Percentiles rank a stretch among this genome's conserved stretches.
These are phyloP conservation scores for Talaromyces sp. DNA, from an alignment of 2,329 filamentous ascomycete genomes.

Conservation along the genomic window DNA sequence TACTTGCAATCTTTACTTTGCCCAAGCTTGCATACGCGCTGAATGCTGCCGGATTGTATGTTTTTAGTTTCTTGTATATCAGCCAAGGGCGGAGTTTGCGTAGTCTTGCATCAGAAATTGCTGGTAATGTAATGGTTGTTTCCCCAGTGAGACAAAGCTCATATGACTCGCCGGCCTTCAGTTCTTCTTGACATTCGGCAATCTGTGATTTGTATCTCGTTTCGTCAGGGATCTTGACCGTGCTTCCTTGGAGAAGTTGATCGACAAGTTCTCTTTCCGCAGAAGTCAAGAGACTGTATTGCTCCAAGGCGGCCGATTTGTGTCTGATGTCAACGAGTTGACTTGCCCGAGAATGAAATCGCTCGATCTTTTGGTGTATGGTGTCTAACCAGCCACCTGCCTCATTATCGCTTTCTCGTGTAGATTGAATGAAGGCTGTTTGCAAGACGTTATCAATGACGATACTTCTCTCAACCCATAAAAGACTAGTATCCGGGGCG, in stretches of 20 bases:
- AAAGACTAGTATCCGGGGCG: conserved; percentile 69
- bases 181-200: conserved; percentile 64
- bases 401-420: conserved; percentile 44
- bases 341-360: conserved; percentile 25
- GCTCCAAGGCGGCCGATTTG: conserved; percentile 8
- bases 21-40: conserved; percentile 75
- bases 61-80: conserved; percentile 67
- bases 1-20: conserved; percentile 68
- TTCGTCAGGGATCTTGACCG: conserved; percentile 36
- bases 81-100: conserved; percentile 56
- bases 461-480: conserved; percentile 73
- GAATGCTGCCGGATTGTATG: conserved; percentile 76
- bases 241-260: conserved; percentile 29
- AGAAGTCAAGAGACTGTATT: conserved; percentile 5
- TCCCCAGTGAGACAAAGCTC: conserved; percentile 80
- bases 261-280: conserved; percentile 25
- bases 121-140: conserved; percentile 56
- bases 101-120: conserved; percentile 21
- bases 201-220: conserved; percentile 64
- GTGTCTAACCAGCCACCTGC: conserved; percentile 47
- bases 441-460: conserved; percentile 69
- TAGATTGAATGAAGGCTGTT: conserved; percentile 64
- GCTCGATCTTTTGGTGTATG: conserved; percentile 9
- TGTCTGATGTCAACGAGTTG: conserved; percentile 20
- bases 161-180: conserved; percentile 76